phyloP scores from a whole-genome alignment of 23 red algal genomes.

The Gracilariopsis chorda region DNA sequence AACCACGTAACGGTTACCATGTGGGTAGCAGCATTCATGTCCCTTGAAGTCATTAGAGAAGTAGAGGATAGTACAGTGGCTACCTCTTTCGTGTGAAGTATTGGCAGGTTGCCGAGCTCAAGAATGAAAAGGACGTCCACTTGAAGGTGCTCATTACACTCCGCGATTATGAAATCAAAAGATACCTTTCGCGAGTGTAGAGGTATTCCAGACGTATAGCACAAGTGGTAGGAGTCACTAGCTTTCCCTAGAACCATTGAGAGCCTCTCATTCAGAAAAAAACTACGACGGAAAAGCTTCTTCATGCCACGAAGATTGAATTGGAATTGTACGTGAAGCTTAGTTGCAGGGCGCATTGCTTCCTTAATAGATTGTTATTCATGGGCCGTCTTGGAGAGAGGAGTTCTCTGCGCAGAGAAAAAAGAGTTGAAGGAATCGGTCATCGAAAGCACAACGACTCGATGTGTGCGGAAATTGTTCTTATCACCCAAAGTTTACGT shows the following conservation, averaged over 20 bases:
- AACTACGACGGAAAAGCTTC: slow-evolving; percentile 10
- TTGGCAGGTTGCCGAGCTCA: slow-evolving; percentile 2
- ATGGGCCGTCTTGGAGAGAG: not conserved
- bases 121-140: not conserved
- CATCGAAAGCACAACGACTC: not conserved
- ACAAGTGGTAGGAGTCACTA: too few relatives aligned
- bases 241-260: too few relatives aligned
- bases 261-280: not conserved
- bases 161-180: not conserved
- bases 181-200: not conserved
- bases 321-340: slow-evolving; percentile 11
- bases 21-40: not conserved
- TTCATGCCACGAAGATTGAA: not conserved
- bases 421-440: slow-evolving; percentile 1
- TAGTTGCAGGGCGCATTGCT: not conserved
- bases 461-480: not conserved
- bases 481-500: not conserved
- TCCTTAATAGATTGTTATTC: not conserved
- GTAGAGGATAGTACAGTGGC: not conserved
- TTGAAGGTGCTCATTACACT: not conserved
- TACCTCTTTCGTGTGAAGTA: not conserved
- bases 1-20: not conserved
- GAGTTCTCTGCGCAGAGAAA: not conserved
- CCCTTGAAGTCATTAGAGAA: not conserved
- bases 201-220: too few relatives aligned